Conservation (phyloP, 2,329 filamentous ascomycete genomes). For the Aspergillus quadrilineatus region DNA sequence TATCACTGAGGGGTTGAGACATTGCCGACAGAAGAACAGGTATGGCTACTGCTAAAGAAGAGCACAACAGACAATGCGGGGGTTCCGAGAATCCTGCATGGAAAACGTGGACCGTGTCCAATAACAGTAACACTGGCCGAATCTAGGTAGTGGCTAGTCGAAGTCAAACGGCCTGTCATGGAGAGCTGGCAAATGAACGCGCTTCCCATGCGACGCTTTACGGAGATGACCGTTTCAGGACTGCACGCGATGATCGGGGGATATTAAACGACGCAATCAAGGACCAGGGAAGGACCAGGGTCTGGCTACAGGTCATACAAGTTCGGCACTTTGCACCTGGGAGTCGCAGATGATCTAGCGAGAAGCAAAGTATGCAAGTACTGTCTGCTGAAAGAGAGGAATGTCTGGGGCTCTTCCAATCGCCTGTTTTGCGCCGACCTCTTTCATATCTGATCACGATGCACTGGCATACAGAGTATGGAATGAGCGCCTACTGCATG, state of each 20-base stretch:
- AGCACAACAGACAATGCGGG: conserved; percentile 2
- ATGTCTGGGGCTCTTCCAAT: neutral
- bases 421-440: neutral
- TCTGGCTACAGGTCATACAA: neutral
- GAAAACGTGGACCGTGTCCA: conserved; percentile 9
- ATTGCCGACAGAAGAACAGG: conserved; percentile 12
- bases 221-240: neutral
- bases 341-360: neutral
- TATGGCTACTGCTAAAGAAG: conserved; percentile 13
- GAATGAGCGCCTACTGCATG: neutral
- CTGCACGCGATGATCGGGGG: neutral
- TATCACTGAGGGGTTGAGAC: conserved; percentile 11
- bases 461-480: neutral
- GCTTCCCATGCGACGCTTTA: neutral
- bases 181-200: neutral
- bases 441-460: neutral
- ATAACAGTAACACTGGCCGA: neutral
- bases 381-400: neutral
- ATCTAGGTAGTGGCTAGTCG: conserved; percentile 3
- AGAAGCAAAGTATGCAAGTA: neutral
- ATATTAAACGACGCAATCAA: conserved; percentile 1
- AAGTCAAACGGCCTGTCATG: conserved; percentile 1
- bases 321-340: neutral
- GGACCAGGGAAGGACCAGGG: neutral
- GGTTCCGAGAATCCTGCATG: neutral